A percentile compares a stretch with the other conserved stretches of the same genome.
Conservation (phyloP, 2,329 filamentous ascomycete species). For the Hymenoscyphus infarciens region DNA sequence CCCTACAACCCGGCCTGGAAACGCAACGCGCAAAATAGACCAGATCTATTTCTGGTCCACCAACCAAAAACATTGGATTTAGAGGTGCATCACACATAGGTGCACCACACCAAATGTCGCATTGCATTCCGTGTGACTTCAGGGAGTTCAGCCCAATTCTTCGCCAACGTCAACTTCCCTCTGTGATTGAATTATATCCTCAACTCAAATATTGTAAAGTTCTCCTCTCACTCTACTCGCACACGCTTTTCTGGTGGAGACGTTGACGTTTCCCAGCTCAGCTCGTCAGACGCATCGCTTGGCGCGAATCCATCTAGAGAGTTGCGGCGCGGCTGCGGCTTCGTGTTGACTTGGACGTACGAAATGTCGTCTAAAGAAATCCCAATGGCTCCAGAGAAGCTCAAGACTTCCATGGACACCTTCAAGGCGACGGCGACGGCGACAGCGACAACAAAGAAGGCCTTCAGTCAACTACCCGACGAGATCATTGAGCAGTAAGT, state of each 20-base stretch:
- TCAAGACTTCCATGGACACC: background rate
- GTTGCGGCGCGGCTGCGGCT: background rate
- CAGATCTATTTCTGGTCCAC: background rate
- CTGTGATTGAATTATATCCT: background rate
- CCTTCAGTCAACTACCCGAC: constrained; percentile 47
- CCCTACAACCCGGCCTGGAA: background rate
- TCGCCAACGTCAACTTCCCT: background rate
- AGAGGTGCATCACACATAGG: background rate
- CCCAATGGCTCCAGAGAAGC: background rate
- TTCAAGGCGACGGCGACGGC: background rate
- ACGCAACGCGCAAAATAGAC: background rate
- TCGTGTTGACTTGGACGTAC: background rate
- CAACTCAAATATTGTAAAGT: background rate
- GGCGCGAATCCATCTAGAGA: background rate
- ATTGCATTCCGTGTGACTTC: background rate
- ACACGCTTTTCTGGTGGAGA: background rate
- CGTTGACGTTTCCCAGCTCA: background rate
- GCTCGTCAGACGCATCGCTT: background rate
- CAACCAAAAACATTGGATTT: constrained; percentile 1
- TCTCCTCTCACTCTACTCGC: background rate
- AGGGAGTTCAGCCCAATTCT: background rate
- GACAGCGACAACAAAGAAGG: background rate
- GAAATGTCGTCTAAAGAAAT: background rate
- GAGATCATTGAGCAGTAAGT: constrained; percentile 68
- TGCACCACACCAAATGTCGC: background rate